Evolutionary conservation across 441 rosid species (phyloP), one percentile per base, ranked within the genome.

Genomic region (Arabidopsis hybrid): DNA sequence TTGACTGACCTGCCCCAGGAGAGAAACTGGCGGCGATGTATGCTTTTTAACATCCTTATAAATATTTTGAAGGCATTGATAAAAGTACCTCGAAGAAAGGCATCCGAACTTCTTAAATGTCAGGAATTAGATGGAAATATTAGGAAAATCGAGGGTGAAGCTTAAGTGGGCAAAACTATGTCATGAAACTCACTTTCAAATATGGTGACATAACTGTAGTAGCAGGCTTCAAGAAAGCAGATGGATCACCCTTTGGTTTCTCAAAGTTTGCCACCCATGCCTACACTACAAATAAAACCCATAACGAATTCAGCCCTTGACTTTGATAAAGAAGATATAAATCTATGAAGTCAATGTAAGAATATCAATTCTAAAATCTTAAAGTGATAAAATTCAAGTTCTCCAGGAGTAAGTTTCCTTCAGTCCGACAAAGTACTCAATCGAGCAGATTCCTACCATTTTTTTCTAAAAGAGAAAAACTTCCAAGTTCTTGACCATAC

Each of bases 241-340:
- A 88, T 18, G 99, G 97, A 61, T 91, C 91, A 6, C 99, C 99
- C 78, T 91, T 95, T 57, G 99, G 98, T 80, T 95, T 95, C 89
- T 95, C 99, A 60, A 95, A 95, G 66, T 85, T 88, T 72, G 99
- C 99, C 64, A 92, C 88, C 99, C 98, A 92, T 56, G 87, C 83
- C 99, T 95, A 71, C 65, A 78, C 67, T 36, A 39, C 55, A 40
- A 21, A 69, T 35, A 56, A 71, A 63, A 42, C 67, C n/a, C 53
- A 67, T 6, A 21, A 21, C 13, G 18, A 42, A 7, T 11, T 9
- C 43, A 39, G 10, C 35, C 9, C 13, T 12, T 26, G 13, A 51
- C 21, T 60, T 35, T 26, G 26, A 43, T 40, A 21, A 36, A 38
- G 17, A 64, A 56, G n/a, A 39, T 34, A 40, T 11, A 32, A 59